Base-by-base conservation (phyloP, 371 early-diverging fungal genomes). In the Mucor indicus region DNA sequence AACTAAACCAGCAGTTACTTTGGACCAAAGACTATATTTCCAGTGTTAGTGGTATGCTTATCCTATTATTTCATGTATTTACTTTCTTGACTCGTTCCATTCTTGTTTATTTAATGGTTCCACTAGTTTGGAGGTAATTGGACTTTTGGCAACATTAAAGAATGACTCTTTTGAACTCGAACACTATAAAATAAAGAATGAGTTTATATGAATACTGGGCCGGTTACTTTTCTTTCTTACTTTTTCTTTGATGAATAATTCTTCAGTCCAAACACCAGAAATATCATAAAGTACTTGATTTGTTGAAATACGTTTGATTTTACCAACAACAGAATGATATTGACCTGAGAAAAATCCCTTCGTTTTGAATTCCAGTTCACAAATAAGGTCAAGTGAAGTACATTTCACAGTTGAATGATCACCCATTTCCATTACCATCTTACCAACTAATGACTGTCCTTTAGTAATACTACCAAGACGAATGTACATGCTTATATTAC, bases 391-490 rank as follows among this genome's bases (percentile, higher is more conserved):
- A 47, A 72, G 77, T 47, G 90, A 71, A 22, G 69, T 62, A 58
- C 96, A 96, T 38, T 72, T 78, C 9, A 96, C 81, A 0, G 75
- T 75, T 0, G 87, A 81, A 17, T 65, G 73, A 65, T 96, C 98
- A 21, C 96, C 96, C 48, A 97, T 71, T 66, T 98, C 98, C 57
- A 95, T 67, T 36, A 86, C 80, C 95, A 98, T 95, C 23, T 89
- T 95, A 17, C 98, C 98, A 67, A 98, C 66, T 51, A 42, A 11
- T 13, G 30, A 29, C 8, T n/a, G n/a, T n/a, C n/a, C n/a, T n/a
- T n/a, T n/a, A n/a, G n/a, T n/a, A n/a, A n/a, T n/a, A n/a, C n/a
- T n/a, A n/a, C n/a, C n/a, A n/a, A n/a, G n/a, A n/a, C 0, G 9
- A 29, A 30, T 38, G 19, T 40, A 23, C 1, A 38, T 12, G 9